phyloP scores from a whole-genome alignment of 371 early-diverging fungal genomes.

The Phascolomyces articulosus region DNA sequence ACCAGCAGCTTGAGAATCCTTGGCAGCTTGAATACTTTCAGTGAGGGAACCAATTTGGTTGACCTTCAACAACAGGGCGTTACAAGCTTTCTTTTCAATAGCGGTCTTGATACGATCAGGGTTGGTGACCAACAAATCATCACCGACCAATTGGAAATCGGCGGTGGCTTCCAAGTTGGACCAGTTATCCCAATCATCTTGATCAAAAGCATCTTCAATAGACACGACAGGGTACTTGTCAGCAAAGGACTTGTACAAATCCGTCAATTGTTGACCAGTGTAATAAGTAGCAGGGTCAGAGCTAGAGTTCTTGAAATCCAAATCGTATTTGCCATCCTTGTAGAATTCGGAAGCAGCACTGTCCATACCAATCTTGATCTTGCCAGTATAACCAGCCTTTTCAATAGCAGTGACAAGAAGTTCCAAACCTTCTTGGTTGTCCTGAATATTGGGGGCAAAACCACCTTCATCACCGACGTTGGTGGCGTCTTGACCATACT shows the following conservation, averaged over 20 bases:
- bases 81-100: slow-evolving; percentile 94
- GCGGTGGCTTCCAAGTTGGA: slow-evolving; percentile 71
- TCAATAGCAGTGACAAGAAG: slow-evolving; percentile 89
- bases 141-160: slow-evolving; percentile 94
- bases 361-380: slow-evolving; percentile 98
- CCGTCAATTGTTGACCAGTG: slow-evolving; percentile 80
- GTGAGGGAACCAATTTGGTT: slow-evolving; percentile 99
- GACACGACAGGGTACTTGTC: slow-evolving; percentile 94
- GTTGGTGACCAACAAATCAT: slow-evolving; percentile 99
- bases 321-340: slow-evolving; percentile 94
- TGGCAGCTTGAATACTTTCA: slow-evolving; percentile 89
- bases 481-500: slow-evolving; percentile 98
- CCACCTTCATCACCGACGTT: slow-evolving; percentile 99
- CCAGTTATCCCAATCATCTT: slow-evolving; percentile 98
- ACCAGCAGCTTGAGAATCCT: slow-evolving; percentile 74
- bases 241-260: slow-evolving; percentile 85
- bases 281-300: slow-evolving; percentile 81
- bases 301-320: slow-evolving; percentile 94
- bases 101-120: slow-evolving; percentile 89
- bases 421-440: slow-evolving; percentile 95
- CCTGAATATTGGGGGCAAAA: slow-evolving; percentile 99
- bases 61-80: slow-evolving; percentile 96
- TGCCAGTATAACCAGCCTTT: slow-evolving; percentile 92
- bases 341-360: slow-evolving; percentile 98
- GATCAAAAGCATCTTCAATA: slow-evolving; percentile 99